phyloP scores from a whole-genome alignment of 345 rosid genomes.

The Ricinus communis region DNA sequence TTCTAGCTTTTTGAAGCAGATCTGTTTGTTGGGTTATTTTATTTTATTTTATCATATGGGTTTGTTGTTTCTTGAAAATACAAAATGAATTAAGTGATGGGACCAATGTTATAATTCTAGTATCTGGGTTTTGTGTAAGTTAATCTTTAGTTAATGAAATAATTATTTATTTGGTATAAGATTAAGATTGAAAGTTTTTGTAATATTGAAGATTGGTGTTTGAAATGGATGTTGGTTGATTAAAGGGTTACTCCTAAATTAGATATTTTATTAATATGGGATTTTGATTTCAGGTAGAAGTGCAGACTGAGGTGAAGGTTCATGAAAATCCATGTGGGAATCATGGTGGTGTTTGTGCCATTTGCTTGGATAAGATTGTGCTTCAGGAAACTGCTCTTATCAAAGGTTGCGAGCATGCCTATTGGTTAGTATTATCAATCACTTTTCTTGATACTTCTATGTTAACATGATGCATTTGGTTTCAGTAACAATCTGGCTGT shows the following conservation, averaged over 20 bases:
- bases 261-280: not conserved
- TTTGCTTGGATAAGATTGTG: constrained; percentile 76
- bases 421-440: constrained; percentile 54
- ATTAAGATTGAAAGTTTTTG: not conserved
- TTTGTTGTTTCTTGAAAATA: not conserved
- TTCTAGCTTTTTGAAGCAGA: not conserved
- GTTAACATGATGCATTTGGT: not conserved
- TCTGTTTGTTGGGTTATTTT: not conserved
- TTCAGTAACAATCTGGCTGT: too few relatives aligned
- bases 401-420: constrained; percentile 94
- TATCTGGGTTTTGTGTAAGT: too few relatives aligned
- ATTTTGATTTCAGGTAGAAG: constrained; percentile 43
- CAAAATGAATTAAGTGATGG: not conserved
- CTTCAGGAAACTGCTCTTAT: constrained; percentile 89
- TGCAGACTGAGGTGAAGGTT: constrained; percentile 23
- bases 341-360: constrained; percentile 79
- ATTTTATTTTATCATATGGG: not conserved
- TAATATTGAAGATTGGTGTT: not conserved
- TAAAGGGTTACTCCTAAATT: not conserved
- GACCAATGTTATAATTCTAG: too few relatives aligned
- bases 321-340: constrained; percentile 47
- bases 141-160: too few relatives aligned
- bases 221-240: not conserved
- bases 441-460: not conserved
- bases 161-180: not conserved